phyloP scores from a whole-genome alignment of 768 basidiomycete genomes.

The Tubosaeta sp. region DNA sequence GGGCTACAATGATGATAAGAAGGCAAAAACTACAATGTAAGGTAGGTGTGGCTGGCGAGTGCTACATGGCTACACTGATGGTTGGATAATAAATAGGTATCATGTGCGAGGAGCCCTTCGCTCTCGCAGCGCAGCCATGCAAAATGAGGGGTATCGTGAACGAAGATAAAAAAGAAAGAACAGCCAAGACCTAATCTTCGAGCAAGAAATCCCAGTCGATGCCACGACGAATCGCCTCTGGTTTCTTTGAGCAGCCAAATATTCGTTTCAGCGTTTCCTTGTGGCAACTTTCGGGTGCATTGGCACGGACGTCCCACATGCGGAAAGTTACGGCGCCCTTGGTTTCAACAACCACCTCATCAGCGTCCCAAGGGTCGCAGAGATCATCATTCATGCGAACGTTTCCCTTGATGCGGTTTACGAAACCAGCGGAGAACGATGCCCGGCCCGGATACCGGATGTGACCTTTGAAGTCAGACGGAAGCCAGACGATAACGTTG shows the following conservation, averaged over 20 bases:
- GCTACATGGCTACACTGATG: constrained; percentile 30
- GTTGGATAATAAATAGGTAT: constrained; percentile 19
- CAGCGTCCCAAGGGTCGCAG: constrained; percentile 38
- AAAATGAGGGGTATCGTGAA: constrained; percentile 13
- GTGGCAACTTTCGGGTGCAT: constrained; percentile 56
- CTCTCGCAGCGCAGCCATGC: constrained; percentile 1
- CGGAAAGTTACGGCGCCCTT: constrained; percentile 59
- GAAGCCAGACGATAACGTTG: constrained; percentile 71
- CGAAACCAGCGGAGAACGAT: constrained; percentile 66
- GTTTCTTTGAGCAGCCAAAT: constrained; percentile 53
- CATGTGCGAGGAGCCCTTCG: constrained; percentile 6
- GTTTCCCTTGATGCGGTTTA: constrained; percentile 60
- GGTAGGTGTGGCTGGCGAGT: constrained; percentile 9
- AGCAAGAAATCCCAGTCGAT: constrained; percentile 81
- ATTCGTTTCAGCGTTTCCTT: constrained; percentile 63
- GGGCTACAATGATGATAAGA: constrained; percentile 19
- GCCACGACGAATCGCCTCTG: constrained; percentile 38
- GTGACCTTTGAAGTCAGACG: constrained; percentile 72
- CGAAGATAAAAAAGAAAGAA: constrained; percentile 5
- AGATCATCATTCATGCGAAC: constrained; percentile 44
- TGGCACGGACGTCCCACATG: constrained; percentile 75
- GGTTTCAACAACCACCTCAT: constrained; percentile 63
- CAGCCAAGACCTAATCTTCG: constrained; percentile 45
- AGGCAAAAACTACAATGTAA: constrained; percentile 20
- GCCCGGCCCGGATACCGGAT: constrained; percentile 53